phyloP scores from a whole-genome alignment of 2,329 filamentous ascomycete species.

The Claviceps fusiformis region DNA sequence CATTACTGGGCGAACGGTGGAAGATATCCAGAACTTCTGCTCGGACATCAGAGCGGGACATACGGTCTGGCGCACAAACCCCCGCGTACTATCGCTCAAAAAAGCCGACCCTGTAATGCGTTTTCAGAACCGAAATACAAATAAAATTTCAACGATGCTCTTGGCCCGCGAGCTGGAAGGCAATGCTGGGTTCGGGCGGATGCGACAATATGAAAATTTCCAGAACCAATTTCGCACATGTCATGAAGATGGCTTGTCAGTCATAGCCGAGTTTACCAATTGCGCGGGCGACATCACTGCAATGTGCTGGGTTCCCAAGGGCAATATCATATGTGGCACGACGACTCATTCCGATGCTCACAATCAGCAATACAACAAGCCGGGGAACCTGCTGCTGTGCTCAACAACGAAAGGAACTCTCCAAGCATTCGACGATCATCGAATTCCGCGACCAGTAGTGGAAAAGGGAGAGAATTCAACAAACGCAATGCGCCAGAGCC shows the following conservation, averaged over 20 bases:
- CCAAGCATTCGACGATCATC: slow-evolving; percentile 40
- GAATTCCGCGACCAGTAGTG: slow-evolving; percentile 39
- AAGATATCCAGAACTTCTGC: slow-evolving; percentile 20
- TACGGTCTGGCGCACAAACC: slow-evolving; percentile 2
- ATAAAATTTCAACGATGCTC: slow-evolving; percentile 27
- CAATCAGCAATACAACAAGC: slow-evolving; percentile 54
- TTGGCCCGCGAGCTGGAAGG: slow-evolving; percentile 36
- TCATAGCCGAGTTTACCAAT: slow-evolving; percentile 42
- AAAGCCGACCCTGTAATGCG: slow-evolving; percentile 6
- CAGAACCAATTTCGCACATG: slow-evolving; percentile 28
- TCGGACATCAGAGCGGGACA: slow-evolving; percentile 16
- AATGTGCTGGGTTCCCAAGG: slow-evolving; percentile 40
- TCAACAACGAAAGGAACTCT: slow-evolving; percentile 31
- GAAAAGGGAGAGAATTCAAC: slow-evolving; percentile 40
- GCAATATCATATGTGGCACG: slow-evolving; percentile 46
- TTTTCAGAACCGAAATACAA: slow-evolving; percentile 7
- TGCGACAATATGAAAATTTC: slow-evolving; percentile 29
- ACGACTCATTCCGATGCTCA: slow-evolving; percentile 48
- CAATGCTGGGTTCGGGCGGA: slow-evolving; percentile 27
- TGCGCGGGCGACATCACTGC: slow-evolving; percentile 49
- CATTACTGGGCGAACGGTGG: slow-evolving; percentile 12
- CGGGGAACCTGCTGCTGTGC: slow-evolving; percentile 46
- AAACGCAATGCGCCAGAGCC: slow-evolving; percentile 41
- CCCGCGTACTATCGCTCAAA: slow-evolving; percentile 14
- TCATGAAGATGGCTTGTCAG: slow-evolving; percentile 37